These are phyloP conservation scores for Hymenoscyphus infarciens DNA, from an alignment of 2,329 filamentous ascomycete genomes.

Conservation along the genomic window DNA sequence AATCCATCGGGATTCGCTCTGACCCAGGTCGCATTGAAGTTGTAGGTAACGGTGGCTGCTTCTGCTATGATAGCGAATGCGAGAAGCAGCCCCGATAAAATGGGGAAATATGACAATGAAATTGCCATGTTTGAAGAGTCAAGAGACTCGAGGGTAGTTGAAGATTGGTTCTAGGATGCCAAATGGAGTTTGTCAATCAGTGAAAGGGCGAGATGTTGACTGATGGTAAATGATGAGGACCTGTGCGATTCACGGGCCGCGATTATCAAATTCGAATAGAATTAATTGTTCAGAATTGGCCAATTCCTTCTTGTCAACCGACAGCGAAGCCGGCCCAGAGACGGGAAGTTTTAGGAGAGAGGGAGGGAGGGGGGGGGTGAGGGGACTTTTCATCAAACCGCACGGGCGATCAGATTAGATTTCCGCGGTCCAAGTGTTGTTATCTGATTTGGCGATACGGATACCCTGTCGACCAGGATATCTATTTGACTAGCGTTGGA, in stretches of 20 bases:
- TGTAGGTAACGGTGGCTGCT: constrained; percentile 51
- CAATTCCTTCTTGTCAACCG: neutral
- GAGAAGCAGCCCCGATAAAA: constrained; percentile 33
- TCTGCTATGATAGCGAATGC: constrained; percentile 34
- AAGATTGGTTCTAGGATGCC: neutral
- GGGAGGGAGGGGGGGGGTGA: neutral
- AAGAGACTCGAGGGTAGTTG: neutral
- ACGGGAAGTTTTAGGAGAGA: neutral
- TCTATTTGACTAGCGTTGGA: neutral
- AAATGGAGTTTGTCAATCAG: neutral
- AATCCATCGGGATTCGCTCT: constrained; percentile 67
- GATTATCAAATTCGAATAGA: constrained; percentile 8
- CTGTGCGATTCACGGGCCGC: neutral
- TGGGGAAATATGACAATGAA: constrained; percentile 42
- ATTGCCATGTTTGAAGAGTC: constrained; percentile 38
- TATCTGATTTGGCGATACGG: neutral
- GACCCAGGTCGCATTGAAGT: constrained; percentile 71
- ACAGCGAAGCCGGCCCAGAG: neutral
- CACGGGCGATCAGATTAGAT: neutral
- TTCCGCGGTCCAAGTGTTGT: neutral
- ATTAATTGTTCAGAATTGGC: constrained; percentile 6
- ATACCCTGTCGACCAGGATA: neutral
- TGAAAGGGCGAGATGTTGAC: constrained; percentile 15
- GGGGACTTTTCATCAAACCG: neutral
- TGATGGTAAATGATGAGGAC: constrained; percentile 13